Base-by-base conservation (phyloP, 345 rosid genomes). In the Carallia brachiata region DNA sequence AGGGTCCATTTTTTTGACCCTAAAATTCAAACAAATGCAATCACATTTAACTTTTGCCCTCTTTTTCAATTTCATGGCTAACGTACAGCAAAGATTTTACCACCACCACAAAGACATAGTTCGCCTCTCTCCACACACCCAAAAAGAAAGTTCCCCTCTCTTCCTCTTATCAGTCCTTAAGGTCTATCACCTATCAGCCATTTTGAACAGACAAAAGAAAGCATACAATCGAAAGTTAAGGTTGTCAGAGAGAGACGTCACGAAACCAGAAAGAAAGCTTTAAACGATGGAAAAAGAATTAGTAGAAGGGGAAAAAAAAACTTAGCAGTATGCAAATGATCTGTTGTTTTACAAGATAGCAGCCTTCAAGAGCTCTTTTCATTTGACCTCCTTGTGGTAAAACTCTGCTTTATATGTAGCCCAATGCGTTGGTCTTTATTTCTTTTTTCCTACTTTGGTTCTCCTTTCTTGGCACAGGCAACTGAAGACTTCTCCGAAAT, bases 1-100 rank as follows among this genome's bases (percentile, higher is more conserved):
- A 62, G 68, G 74, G 65, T 40, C 76, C 73, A 9, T 18, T 59
- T 60, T 23, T 17, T n/a, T 55, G 71, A 73, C 65, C 76, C 77
- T 75, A 80, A 79, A 74, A 83, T 80, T 80, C 87, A 87, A 80
- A 59, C 86, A 84, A 77, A 76, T 73, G 78, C 80, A 77, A 73
- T 82, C 79, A 58, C 74, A 72, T 70, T 67, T 66, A 55, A 68
- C 78, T 73, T 63, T 80, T 79, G 65, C 69, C 64, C 32, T 58
- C 50, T 44, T 66, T 73, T 72, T 65, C 16, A 27, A 30, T 3
- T 28, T 68, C 70, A 66, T 74, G 78, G 81, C 71, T 75, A 72
- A 73, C 83, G 74, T 59, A 70, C 63, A 74, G 77, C 75, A 72
- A 4, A 36, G 81, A 73, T 67, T 75, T 75, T 82, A 81, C 79